phyloP scores from a whole-genome alignment of 2,329 filamentous ascomycete species.

The Graphilbum ipis-grandicollis region DNA sequence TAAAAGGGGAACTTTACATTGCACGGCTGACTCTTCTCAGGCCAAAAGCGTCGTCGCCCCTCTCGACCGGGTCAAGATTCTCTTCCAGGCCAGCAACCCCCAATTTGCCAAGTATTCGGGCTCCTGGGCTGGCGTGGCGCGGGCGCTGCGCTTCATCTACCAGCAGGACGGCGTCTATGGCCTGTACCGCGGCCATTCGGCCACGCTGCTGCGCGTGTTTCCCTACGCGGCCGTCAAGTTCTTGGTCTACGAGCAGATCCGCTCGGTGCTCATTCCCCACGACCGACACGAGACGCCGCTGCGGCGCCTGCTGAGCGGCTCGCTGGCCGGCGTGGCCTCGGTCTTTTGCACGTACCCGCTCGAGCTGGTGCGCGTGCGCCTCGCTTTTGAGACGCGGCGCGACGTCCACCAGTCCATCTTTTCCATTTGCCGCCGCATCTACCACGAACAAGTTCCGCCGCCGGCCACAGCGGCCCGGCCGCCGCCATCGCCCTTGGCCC shows the following conservation, averaged over 20 bases:
- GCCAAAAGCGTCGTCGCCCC: slow-evolving; percentile 92
- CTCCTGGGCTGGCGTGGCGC: slow-evolving; percentile 69
- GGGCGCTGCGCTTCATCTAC: slow-evolving; percentile 74
- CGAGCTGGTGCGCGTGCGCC: slow-evolving; percentile 77
- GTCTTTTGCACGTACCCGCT: slow-evolving; percentile 95
- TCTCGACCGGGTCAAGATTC: slow-evolving; percentile 93
- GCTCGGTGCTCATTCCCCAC: slow-evolving; percentile 55
- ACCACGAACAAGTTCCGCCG: slow-evolving; percentile 47
- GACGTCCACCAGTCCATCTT: slow-evolving; percentile 51
- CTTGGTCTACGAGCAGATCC: slow-evolving; percentile 91
- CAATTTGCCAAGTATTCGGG: slow-evolving; percentile 87
- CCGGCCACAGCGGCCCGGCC: slow-evolving; percentile 11
- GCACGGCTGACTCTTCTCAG: too few relatives aligned
- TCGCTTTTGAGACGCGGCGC: slow-evolving; percentile 84
- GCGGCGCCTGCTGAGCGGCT: slow-evolving; percentile 57
- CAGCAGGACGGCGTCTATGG: slow-evolving; percentile 53
- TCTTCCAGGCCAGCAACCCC: slow-evolving; percentile 90
- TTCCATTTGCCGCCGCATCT: slow-evolving; percentile 75
- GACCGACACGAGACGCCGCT: slow-evolving; percentile 62
- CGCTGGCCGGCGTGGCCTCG: slow-evolving; percentile 66
- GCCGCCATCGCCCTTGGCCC: neutral
- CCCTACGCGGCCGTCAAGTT: slow-evolving; percentile 98
- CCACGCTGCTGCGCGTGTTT: slow-evolving; percentile 84
- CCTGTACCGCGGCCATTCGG: slow-evolving; percentile 85
- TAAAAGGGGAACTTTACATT: too few relatives aligned